Base-by-base conservation (phyloP, 2,329 filamentous ascomycete genomes). In the Diaporthe sp. region DNA sequence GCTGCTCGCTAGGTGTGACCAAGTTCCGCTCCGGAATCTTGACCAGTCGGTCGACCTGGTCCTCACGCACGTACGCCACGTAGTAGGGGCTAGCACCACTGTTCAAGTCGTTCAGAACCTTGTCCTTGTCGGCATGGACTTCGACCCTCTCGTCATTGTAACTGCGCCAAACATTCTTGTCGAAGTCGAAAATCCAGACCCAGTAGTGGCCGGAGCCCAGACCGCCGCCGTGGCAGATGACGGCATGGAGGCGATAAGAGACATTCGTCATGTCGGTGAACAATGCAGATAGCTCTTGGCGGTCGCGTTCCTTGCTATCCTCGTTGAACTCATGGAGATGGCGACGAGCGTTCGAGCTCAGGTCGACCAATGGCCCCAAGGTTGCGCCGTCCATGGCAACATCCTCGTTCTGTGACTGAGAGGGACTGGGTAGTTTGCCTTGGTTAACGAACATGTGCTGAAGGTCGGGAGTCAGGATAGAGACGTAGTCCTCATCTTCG, bases 181-280 rank as follows among this genome's bases (percentile, higher is more conserved):
- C 90, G 83, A 98, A 98, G 85, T 98, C 97, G 81, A 92, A 94
- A 78, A 99, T 97, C 89, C 96, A 98, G 59, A 98, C 95, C 93
- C 95, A 98, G 85, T 98, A 99, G 83, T 99, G 97, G 0, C 97
- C 97, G 61, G 93, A 93, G 59, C 88, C 89, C 55, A 93, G 89
- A 39, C 88, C 87, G 44, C 94, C 94, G 28, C 94, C 92, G 82
- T 99, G 97, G 80, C 98, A 96, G 81, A 99, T 98, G 44, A 98
- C 94, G 0, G 96, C 95, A 79, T 98, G 96, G 6, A 99, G 90
- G 19, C 92, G 92, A 82, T 98, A 99, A 15, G 93, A 90, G 62
- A 94, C 87, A 37, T 91, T 86, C 58, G 89, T 88, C 80, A 93
- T 89, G 71, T 90, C 89, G 4, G 87, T 87, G 80, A 95, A 96